A percentile compares a stretch with the other conserved stretches of the same genome.
Evolutionary conservation across 2,329 filamentous ascomycete species (phyloP).

Genomic region (Alternaria triticina): DNA sequence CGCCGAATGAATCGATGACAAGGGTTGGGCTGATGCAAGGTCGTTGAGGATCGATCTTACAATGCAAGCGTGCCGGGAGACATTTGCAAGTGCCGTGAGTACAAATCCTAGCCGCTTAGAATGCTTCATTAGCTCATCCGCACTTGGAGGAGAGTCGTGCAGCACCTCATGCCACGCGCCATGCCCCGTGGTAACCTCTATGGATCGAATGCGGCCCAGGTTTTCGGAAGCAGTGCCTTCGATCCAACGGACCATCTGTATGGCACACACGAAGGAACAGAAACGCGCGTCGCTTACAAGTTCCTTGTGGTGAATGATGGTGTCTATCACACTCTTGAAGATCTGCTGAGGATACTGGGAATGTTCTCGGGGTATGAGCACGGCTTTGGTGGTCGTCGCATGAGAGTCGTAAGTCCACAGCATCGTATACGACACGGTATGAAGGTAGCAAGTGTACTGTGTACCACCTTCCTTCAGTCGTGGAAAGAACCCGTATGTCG

Average conservation of each 20-base stretch:
- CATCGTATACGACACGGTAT: neutral
- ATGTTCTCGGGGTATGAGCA: neutral
- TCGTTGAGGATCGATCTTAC: neutral
- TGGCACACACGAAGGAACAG: neutral
- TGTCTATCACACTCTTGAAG: neutral
- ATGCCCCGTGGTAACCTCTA: neutral
- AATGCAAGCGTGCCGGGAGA: neutral
- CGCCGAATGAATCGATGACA: rapidly evolving
- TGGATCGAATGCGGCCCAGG: neutral
- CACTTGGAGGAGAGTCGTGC: neutral
- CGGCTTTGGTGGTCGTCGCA: neutral
- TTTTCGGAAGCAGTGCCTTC: neutral
- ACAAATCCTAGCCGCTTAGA: neutral
- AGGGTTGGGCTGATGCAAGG: neutral
- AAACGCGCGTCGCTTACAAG: neutral
- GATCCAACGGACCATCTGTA: neutral
- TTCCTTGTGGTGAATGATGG: neutral
- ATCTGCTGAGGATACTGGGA: neutral
- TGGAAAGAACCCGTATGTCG: neutral
- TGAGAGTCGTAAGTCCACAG: neutral
- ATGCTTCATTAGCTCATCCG: neutral
- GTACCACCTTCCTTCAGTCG: neutral
- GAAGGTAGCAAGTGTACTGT: neutral
- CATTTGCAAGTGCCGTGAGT: neutral
- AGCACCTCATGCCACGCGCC: neutral